Evolutionary conservation across 371 early-diverging fungal species (phyloP), one percentile per base, ranked within the genome.

Genomic region (Gilbertella persicaria): DNA sequence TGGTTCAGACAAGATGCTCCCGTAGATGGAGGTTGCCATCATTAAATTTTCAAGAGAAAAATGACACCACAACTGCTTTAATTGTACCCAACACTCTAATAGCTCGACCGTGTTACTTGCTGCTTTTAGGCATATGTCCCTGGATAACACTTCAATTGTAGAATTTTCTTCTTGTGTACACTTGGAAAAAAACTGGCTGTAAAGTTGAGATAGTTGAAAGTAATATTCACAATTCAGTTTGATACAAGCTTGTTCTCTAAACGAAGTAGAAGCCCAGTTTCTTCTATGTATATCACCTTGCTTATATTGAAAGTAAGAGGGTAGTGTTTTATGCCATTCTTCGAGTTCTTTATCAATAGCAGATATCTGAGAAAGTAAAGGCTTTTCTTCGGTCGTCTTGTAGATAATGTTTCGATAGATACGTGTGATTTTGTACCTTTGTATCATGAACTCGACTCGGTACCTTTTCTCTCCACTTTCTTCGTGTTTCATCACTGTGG

Each of bases 201-300:
- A 71, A 2, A 78, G 49, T 30, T 78, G 79, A 17, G 73, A 72
- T 17, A 75, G 45, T 44, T 71, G 73, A 29, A 75, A 78, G 37
- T 78, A 62, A 40, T 78, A 78, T 42, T 78, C 79, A 54, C 67
- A 72, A 40, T 73, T 72, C 17, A 78, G 58, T 42, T 78, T 78
- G 16, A 78, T 53, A 47, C 79, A 78, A 0, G 69, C 73, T 50
- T 78, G 75, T 26, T 78, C 79, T 23, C 66, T 59, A 39, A 78
- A 78, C 8, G 71, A 70, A 0, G 53, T 24, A 0, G 64, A 59
- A 10, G 52, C 39, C 75, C 75, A 78, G 13, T 45, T 33, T 20
- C 62, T 39, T n/a, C 36, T 59, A 14, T 54, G 23, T 1, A 50
- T 36, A 17, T 67, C 69, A 2, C 64, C 67, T 5, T 52, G 35